Percentiles rank a stretch among this genome's conserved stretches.
Evolutionary conservation across 129 eudicot species (phyloP).

Genomic region (Heracleum sosnowskyi): DNA sequence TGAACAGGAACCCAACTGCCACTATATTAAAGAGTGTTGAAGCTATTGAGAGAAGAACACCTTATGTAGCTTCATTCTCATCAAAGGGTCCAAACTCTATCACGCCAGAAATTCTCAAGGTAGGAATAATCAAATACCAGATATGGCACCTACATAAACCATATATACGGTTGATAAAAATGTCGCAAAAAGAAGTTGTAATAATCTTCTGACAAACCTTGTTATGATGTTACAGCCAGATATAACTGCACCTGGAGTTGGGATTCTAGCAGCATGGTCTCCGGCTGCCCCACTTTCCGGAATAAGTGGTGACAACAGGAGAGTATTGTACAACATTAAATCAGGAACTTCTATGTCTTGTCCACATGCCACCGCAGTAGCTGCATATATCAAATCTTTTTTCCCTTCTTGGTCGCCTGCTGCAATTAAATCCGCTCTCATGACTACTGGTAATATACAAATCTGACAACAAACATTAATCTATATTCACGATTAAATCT

Average conservation of each 20-base stretch:
- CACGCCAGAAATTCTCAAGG: constrained; percentile 28
- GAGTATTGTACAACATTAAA: constrained; percentile 12
- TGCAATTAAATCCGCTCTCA: constrained; percentile 27
- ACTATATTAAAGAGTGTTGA: constrained; percentile 20
- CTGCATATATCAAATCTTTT: constrained; percentile 27
- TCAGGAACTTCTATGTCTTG: constrained; percentile 35
- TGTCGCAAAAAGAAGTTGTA: background rate
- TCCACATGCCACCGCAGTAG: constrained; percentile 29
- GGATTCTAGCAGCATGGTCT: constrained; percentile 30
- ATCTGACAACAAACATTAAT: background rate
- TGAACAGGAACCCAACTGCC: constrained; percentile 19
- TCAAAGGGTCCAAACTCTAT: constrained; percentile 30
- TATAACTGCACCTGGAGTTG: constrained; percentile 32
- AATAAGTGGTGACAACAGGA: constrained; percentile 14
- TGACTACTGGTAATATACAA: constrained; percentile 25
- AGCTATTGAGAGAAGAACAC: constrained; percentile 14
- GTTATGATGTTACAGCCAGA: constrained; percentile 24
- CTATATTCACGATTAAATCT: background rate
- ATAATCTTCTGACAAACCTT: background rate
- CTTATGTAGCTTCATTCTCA: constrained; percentile 26
- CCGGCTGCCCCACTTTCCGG: constrained; percentile 8
- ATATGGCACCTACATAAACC: background rate
- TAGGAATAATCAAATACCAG: background rate
- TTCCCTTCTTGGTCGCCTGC: constrained; percentile 33
- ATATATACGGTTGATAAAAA: background rate